Evolutionary conservation across 441 rosid genomes (phyloP), one percentile per base, ranked within the genome.

Genomic region (Omphalea diandra): DNA sequence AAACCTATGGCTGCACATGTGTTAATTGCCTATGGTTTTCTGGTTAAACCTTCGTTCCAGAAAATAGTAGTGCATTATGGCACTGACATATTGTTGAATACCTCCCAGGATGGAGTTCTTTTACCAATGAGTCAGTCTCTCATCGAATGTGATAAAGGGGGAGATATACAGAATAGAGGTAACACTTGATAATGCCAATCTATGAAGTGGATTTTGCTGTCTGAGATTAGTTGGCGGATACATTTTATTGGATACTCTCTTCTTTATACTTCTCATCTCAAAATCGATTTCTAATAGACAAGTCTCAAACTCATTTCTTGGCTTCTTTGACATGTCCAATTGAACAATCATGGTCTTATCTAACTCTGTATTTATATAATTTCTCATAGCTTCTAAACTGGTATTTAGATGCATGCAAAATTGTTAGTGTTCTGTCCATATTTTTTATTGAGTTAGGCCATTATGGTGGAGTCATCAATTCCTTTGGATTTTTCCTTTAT

Each of bases 41-140:
- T 84, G 26, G 89, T 90, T 31, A 95, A 88, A 85, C 98, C 99
- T 33, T 77, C 76, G 33, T 93, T 93, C 78, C 97, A 87, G 83
- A 93, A 93, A 77, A 75, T 91, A 77, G 64, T 82, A 63, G 84
- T 89, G 78, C 86, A 86, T 54, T 80, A 81, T 79, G 98, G 99
- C 27, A 62, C 71, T 3, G 84, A 95, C 78, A 38, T 90, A 70
- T 76, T 73, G 67, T 77, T 95, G 75, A 76, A 80, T 78, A 75
- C 83, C 76, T 86, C 97, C 50, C 88, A 74, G 72, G 91, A 78
- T 78, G 97, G 98, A 50, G 71, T 93, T 73, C 93, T 95, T 62
- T 80, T 93, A 40, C 96, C 96, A 46, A 69, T 71, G 65, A 71
- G 77, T 54, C 96, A 83, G 72, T 79, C 84, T 47, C 72, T 67